Percentiles rank a stretch among this genome's conserved stretches.
Evolutionary conservation across 768 basidiomycete species (phyloP).

Genomic region (Hysterangium stoloniferum): DNA sequence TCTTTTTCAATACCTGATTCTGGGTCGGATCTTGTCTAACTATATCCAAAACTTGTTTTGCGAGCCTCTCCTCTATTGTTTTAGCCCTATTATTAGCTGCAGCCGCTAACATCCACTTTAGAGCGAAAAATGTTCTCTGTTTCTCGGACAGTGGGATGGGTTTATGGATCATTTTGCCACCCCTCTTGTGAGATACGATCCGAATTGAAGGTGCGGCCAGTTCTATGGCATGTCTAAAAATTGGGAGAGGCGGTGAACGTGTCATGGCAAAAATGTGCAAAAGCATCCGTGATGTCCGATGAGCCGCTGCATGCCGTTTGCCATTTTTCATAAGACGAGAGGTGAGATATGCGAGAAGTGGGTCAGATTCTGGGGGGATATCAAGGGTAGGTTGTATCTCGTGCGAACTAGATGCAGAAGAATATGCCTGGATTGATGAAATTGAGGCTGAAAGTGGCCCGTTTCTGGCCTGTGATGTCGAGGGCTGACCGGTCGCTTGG

Average conservation of each 20-base stretch:
- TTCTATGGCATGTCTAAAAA: conserved; percentile 66
- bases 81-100: conserved; percentile 31
- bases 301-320: conserved; percentile 51
- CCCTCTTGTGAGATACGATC: conserved; percentile 46
- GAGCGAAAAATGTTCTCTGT: conserved; percentile 63
- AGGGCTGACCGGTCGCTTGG: too few relatives aligned
- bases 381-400: conserved; percentile 26
- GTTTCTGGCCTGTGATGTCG: too few relatives aligned
- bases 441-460: too few relatives aligned
- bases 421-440: not conserved
- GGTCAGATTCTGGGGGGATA: conserved; percentile 70
- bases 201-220: conserved; percentile 66
- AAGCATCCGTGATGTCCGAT: conserved; percentile 53
- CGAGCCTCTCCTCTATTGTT: conserved; percentile 46
- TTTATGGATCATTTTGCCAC: conserved; percentile 55
- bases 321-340: conserved; percentile 58
- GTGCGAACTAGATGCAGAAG: not conserved
- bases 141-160: conserved; percentile 75
- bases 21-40: conserved; percentile 48
- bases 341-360: conserved; percentile 61
- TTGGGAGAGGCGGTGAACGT: conserved; percentile 67
- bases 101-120: conserved; percentile 64
- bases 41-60: conserved; percentile 68
- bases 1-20: conserved; percentile 47
- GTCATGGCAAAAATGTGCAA: conserved; percentile 67